Evolutionary conservation across 345 rosid genomes (phyloP), one percentile per base, ranked within the genome.

Genomic region (Gossypium longicalyx): DNA sequence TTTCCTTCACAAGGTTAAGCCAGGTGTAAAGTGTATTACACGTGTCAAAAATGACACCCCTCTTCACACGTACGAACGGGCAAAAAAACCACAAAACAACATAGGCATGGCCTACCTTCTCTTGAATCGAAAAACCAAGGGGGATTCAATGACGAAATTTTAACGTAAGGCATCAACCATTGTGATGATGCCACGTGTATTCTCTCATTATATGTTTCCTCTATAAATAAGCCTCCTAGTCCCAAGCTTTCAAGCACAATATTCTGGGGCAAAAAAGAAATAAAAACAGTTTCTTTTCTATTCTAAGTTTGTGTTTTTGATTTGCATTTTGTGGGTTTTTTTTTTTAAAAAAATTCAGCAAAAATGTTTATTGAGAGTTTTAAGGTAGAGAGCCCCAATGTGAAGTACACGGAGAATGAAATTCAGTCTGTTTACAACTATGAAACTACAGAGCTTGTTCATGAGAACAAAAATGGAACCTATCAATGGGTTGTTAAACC

Each of bases 401-500:
- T 95, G 45, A 85, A 83, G 84, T 95, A 95, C 87, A 77, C 86
- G 17, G 96, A 95, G 38, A 76, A 67, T 58, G 98, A 90, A 91
- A 89, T 95, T 77, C 93, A 84, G 27, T 91, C 99, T 19, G 88
- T 89, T 77, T 95, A 95, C 80, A 80, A 81, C 81, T 95, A 95
- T 77, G 88, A 95, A 67, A 95, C 99, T 81, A 95, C 98, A 12
- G 98, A 93, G 84, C 90, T 95, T 72, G 96, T 89, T 76, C 96
- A 91, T 54, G 99, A 91, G 85, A 89, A 78, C 90, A 84, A 82
- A 63, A 82, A 89, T 75, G 98, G 98, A 2, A 80, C 87, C 44
- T 93, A 87, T 67, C 90, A 93, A 71, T 95, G 99, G 99, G 80
- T 82, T 72, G 97, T 93, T 49, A 91, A 87, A 80, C 99, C 99